A percentile compares a stretch with the other conserved stretches of the same genome.
Evolutionary conservation across 495 filamentous ascomycete genomes (phyloP).

Genomic region (Thermochaetoides thermophila): DNA sequence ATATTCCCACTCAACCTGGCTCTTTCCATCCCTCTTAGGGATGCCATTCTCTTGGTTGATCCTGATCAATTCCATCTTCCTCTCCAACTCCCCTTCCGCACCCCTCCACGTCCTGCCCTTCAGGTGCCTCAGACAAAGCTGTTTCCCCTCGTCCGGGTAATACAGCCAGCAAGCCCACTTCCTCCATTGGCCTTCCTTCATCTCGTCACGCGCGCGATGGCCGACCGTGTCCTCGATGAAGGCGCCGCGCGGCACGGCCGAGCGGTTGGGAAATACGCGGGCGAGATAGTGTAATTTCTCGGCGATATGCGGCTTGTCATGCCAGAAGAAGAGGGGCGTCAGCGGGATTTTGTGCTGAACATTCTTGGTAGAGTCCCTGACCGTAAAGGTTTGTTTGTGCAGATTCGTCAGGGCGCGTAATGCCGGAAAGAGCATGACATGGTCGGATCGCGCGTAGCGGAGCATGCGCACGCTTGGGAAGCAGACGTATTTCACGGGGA

Average conservation of each 20-base stretch:
- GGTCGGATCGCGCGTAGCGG: slow-evolving; percentile 26
- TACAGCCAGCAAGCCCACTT: slow-evolving; percentile 37
- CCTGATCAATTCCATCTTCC: slow-evolving; percentile 16
- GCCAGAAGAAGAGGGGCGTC: slow-evolving; percentile 36
- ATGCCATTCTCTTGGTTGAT: slow-evolving; percentile 5
- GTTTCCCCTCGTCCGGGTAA: slow-evolving; percentile 26
- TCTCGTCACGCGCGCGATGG: slow-evolving; percentile 30
- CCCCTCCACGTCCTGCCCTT: slow-evolving; percentile 31
- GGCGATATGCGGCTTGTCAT: slow-evolving; percentile 34
- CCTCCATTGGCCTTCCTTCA: slow-evolving; percentile 30
- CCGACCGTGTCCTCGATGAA: slow-evolving; percentile 35
- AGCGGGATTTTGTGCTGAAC: slow-evolving; percentile 18
- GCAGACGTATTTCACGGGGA: slow-evolving; percentile 27
- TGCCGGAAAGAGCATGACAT: slow-evolving; percentile 22
- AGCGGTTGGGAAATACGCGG: slow-evolving; percentile 26
- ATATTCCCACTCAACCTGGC: neutral
- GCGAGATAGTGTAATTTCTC: slow-evolving; percentile 28
- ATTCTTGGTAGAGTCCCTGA: neutral
- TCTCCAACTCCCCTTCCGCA: slow-evolving; percentile 15
- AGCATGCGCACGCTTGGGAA: slow-evolving; percentile 29
- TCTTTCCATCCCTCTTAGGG: neutral
- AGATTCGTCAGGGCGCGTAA: slow-evolving; percentile 22
- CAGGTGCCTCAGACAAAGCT: slow-evolving; percentile 26
- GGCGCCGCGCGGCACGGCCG: slow-evolving; percentile 25
- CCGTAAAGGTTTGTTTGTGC: slow-evolving; percentile 22